A percentile compares a stretch with the other conserved stretches of the same genome.
Evolutionary conservation across 345 rosid genomes (phyloP).

Genomic region (Crucihimalaya himalaica): DNA sequence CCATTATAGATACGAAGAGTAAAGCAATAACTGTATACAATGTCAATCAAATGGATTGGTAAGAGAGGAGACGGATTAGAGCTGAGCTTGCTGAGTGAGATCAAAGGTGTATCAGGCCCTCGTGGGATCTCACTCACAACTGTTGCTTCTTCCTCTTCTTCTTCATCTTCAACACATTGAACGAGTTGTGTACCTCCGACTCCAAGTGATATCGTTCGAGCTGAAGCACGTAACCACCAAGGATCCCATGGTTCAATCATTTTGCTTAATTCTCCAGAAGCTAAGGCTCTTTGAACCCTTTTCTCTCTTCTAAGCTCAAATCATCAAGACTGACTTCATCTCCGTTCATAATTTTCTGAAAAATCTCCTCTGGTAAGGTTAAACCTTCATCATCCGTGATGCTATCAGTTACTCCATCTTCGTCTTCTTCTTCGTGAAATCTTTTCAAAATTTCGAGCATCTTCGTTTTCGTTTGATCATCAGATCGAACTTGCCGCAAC

Average conservation of each 20-base stretch:
- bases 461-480: slow-evolving; percentile 63
- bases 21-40: slow-evolving; percentile 76
- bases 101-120: slow-evolving; percentile 70
- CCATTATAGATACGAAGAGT: slow-evolving; percentile 85
- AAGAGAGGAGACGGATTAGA: slow-evolving; percentile 72
- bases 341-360: slow-evolving; percentile 70
- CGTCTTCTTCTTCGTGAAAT: slow-evolving; percentile 72
- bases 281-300: slow-evolving; percentile 74
- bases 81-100: slow-evolving; percentile 58
- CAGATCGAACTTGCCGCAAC: slow-evolving; percentile 60
- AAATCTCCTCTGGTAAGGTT: slow-evolving; percentile 61
- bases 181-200: slow-evolving; percentile 63
- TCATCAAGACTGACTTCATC: slow-evolving; percentile 61
- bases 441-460: slow-evolving; percentile 82
- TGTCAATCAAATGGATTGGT: slow-evolving; percentile 71
- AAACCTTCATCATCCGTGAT: slow-evolving; percentile 47
- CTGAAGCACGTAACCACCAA: slow-evolving; percentile 88
- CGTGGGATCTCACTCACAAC: slow-evolving; percentile 59
- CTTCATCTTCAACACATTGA: slow-evolving; percentile 45
- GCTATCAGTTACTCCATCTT: slow-evolving; percentile 44
- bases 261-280: slow-evolving; percentile 87
- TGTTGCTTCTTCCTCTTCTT: slow-evolving; percentile 7
- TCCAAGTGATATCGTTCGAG: slow-evolving; percentile 58
- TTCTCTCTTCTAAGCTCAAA: slow-evolving; percentile 72
- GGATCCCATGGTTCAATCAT: slow-evolving; percentile 95